Conservation (phyloP, 179 eudicot species). For the Beta corolliflora region DNA sequence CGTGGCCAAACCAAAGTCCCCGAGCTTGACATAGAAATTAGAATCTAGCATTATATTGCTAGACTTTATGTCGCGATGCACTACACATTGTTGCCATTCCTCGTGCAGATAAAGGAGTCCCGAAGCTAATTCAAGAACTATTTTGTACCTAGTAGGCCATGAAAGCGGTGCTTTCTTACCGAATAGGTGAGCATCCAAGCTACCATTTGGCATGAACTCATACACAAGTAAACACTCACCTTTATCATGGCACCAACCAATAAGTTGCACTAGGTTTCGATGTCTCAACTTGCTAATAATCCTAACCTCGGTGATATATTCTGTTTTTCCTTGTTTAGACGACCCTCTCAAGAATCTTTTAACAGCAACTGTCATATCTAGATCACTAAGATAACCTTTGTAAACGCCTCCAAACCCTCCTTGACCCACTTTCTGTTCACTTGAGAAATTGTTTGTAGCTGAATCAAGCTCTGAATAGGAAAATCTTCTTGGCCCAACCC, state of each 20-base stretch:
- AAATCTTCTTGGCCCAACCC: too few species aligned
- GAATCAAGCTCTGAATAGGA: too few species aligned
- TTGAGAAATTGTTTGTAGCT: too few species aligned
- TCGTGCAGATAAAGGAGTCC: constrained; percentile 37
- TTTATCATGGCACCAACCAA: constrained; percentile 39
- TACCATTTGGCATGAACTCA: constrained; percentile 38
- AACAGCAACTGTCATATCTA: too few species aligned
- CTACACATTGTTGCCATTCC: constrained; percentile 39
- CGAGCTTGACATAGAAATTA: constrained; percentile 29
- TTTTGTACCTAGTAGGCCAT: too few species aligned
- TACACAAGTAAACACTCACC: constrained; percentile 30
- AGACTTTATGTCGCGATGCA: constrained; percentile 37
- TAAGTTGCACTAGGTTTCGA: constrained; percentile 36
- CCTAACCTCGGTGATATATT: too few species aligned
- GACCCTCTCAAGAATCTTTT: too few species aligned
- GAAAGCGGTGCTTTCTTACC: constrained; percentile 14
- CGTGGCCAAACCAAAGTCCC: constrained; percentile 39
- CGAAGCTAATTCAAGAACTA: constrained; percentile 24
- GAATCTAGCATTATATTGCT: constrained; percentile 40
- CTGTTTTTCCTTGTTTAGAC: too few species aligned
- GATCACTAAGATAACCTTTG: too few species aligned
- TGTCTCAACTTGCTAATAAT: constrained; percentile 24
- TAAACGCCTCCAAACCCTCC: too few species aligned
- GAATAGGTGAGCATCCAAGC: constrained; percentile 34
- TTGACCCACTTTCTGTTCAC: too few species aligned